Conservation (phyloP, 257 asterid species). For the Solanum pimpinellifolium region DNA sequence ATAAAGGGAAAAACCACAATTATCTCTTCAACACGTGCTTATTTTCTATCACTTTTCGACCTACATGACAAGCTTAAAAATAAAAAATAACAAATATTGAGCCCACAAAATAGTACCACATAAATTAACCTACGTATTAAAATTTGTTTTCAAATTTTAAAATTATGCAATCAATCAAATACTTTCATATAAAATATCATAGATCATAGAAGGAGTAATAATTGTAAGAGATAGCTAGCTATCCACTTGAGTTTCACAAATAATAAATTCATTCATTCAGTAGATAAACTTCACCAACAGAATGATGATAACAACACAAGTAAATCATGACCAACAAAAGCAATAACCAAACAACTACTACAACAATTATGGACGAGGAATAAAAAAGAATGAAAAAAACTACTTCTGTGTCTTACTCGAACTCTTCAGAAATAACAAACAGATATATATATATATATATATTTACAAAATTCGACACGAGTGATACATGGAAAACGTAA, state of each 20-base stretch:
- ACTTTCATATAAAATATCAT: neutral
- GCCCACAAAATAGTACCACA: fast-evolving
- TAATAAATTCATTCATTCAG: neutral
- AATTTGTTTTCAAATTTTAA: neutral
- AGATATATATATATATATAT: no score
- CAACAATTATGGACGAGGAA: neutral
- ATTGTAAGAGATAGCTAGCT: neutral
- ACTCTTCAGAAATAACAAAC: neutral
- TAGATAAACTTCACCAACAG: neutral
- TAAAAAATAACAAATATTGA: no score
- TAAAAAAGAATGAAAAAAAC: neutral
- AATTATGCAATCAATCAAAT: neutral
- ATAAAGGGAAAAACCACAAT: no score
- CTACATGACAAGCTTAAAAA: no score
- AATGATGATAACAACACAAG: neutral
- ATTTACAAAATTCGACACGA: fast-evolving
- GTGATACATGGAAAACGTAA: no score
- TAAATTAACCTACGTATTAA: neutral
- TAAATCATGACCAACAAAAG: neutral
- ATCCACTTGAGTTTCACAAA: neutral
- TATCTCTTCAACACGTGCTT: fast-evolving
- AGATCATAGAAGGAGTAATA: no score
- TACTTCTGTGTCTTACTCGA: fast-evolving
- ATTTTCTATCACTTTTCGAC: no score
- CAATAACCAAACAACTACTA: neutral